Evolutionary conservation across 176 grass and related monocot genomes (phyloP), one percentile per base, ranked within the genome.

Genomic region (Eragrostis nindensis): DNA sequence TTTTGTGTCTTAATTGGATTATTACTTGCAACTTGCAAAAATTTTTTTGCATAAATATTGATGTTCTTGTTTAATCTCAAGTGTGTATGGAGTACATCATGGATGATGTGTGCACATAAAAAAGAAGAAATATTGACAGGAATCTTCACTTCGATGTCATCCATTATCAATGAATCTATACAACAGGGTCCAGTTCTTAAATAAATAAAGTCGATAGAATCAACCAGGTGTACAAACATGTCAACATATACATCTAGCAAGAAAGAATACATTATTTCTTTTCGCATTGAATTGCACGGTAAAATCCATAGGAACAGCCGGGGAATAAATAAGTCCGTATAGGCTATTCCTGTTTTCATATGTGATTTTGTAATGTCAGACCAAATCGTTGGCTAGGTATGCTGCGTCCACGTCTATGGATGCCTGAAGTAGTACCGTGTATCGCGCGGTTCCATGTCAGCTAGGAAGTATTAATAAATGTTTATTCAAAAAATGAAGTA

Each of bases 21-120:
- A 80, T 44, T 60, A 52, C 14, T 38, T 56, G 76, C 83, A 66
- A 73, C 59, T 85, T 79, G 76, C 74, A 77, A 14, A n/a, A 17
- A n/a, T 63, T 36, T 13, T 52, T 79, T 7, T 19, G 7, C 7
- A 17, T 11, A 43, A 43, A 5, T 60, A 17, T 29, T 32, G 6
- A 1, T 6, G 9, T 6, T 66, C 12, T 73, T 59, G 43, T 59
- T 66, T 66, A 48, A 18, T 16, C 14, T 27, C 36, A n/a, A 43
- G 40, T 40, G 50, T 66, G 12, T 32, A 7, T 74, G 61, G 24
- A 55, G 49, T 29, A 49, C 53, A 62, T 46, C 70, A 47, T 21
- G 24, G 13, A 62, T 68, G 86, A 80, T 72, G 65, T 47, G 32
- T 47, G 45, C 18, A 16, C 22, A 14, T 32, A 15, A 47, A 47